phyloP scores from a whole-genome alignment of 768 basidiomycete genomes.

The Pholiota conissans region DNA sequence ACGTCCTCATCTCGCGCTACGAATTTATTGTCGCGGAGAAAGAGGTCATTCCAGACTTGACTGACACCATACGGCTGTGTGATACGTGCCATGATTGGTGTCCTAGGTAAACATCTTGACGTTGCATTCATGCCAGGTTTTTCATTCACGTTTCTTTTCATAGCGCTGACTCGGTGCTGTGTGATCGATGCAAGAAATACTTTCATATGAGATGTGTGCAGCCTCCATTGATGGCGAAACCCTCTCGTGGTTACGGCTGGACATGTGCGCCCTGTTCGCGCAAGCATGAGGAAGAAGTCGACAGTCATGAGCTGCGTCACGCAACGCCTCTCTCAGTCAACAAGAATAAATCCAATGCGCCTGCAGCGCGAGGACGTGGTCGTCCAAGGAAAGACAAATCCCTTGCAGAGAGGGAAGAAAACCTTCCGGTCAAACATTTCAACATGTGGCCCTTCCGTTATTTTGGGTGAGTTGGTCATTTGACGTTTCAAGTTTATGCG shows the following conservation, averaged over 20 bases:
- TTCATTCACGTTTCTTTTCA: background rate
- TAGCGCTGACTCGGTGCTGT: constrained; percentile 84
- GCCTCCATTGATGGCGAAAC: constrained; percentile 87
- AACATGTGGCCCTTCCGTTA: constrained; percentile 96
- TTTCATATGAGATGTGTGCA: constrained; percentile 96
- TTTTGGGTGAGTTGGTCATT: constrained; percentile 74
- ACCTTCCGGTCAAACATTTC: constrained; percentile 76
- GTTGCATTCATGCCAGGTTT: background rate
- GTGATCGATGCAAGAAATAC: constrained; percentile 88
- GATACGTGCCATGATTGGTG: constrained; percentile 88
- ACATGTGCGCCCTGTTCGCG: constrained; percentile 93
- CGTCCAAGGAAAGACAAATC: constrained; percentile 75
- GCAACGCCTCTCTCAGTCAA: constrained; percentile 42
- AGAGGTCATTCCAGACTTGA: constrained; percentile 88
- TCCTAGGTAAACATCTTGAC: constrained; percentile 63
- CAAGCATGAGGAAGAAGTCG: constrained; percentile 83
- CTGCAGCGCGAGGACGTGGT: constrained; percentile 70
- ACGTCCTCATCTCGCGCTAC: constrained; percentile 77
- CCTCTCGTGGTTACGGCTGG: constrained; percentile 96
- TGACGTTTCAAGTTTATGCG: constrained; percentile 2
- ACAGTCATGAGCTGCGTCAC: constrained; percentile 69
- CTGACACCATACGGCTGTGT: constrained; percentile 83
- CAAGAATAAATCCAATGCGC: constrained; percentile 70
- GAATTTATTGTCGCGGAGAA: constrained; percentile 96
- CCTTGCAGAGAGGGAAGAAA: constrained; percentile 77